These are phyloP conservation scores for Nannochloris sp. DNA, from an alignment of 139 green algal species.

Conservation along the genomic window DNA sequence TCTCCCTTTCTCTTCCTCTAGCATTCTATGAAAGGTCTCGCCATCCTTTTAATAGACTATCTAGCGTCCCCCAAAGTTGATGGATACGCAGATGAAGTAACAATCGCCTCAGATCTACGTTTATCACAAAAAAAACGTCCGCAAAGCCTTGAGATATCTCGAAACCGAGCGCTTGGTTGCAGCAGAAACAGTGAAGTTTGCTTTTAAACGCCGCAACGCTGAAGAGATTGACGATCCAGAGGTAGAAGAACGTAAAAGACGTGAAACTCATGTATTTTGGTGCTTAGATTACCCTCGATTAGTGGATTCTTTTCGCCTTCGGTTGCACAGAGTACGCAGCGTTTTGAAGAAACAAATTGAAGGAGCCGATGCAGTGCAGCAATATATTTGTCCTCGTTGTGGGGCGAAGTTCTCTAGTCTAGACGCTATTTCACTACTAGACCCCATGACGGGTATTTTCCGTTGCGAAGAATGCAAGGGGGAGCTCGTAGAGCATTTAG, in stretches of 20 bases:
- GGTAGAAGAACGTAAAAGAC: slow-evolving; percentile 12
- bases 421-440: slow-evolving; percentile 17
- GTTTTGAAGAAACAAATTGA: slow-evolving; percentile 12
- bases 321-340: slow-evolving; percentile 15
- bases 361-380: slow-evolving; percentile 7
- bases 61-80: slow-evolving; percentile 12
- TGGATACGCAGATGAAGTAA: slow-evolving; percentile 22
- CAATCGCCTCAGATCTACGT: neutral
- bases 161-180: slow-evolving; percentile 21
- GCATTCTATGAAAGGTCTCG: slow-evolving; percentile 15
- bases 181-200: slow-evolving; percentile 8
- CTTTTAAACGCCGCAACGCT: slow-evolving; percentile 6
- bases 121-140: slow-evolving; percentile 23
- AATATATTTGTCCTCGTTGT: slow-evolving; percentile 24
- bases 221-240: slow-evolving; percentile 18
- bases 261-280: slow-evolving; percentile 25
- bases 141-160: slow-evolving; percentile 26
- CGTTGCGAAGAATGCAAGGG: slow-evolving; percentile 23
- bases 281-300: slow-evolving; percentile 18
- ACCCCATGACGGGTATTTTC: slow-evolving; percentile 14
- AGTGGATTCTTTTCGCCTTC: slow-evolving; percentile 22
- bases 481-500: slow-evolving; percentile 16
- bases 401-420: slow-evolving; percentile 16
- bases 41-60: slow-evolving; percentile 25
- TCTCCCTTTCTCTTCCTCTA: neutral